Evolutionary conservation across 2,329 filamentous ascomycete genomes (phyloP).

Genomic region (Dactylellina drechsleri): DNA sequence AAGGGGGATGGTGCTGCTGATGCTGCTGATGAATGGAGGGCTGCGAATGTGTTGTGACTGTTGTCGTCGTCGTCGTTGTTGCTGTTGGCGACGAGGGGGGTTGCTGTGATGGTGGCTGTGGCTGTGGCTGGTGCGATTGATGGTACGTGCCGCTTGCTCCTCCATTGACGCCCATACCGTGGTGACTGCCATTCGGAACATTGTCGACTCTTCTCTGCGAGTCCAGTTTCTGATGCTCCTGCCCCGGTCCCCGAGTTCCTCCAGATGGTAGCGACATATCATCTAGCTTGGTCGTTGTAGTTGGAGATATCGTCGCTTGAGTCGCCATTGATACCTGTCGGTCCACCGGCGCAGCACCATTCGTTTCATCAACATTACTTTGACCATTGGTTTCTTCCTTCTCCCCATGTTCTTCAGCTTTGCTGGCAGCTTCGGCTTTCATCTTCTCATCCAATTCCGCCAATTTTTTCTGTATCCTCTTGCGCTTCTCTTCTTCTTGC

Average conservation of each 20-base stretch:
- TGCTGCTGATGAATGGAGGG: conserved; percentile 20
- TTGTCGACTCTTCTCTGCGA: not conserved
- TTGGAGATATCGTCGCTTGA: not conserved
- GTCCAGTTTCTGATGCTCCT: not conserved
- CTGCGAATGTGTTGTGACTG: conserved; percentile 33
- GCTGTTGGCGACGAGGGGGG: not conserved
- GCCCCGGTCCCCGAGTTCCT: no score
- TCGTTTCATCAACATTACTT: not conserved
- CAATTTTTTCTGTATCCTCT: conserved; percentile 70
- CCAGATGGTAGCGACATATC: no score
- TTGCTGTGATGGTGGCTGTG: conserved; percentile 2
- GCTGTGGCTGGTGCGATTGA: not conserved
- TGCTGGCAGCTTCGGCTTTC: conserved; percentile 54
- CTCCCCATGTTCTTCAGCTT: conserved; percentile 1
- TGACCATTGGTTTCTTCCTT: conserved; percentile 31
- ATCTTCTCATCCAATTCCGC: conserved; percentile 64
- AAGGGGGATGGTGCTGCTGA: not conserved
- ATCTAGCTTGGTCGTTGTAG: no score
- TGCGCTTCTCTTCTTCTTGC: conserved; percentile 77
- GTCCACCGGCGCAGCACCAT: not conserved
- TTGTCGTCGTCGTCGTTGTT: conserved; percentile 3
- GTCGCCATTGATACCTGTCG: not conserved
- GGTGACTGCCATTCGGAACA: not conserved
- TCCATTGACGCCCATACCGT: not conserved
- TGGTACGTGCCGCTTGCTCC: not conserved